Conservation (phyloP, 805 yeast species). For the Candida broadrunensis region DNA sequence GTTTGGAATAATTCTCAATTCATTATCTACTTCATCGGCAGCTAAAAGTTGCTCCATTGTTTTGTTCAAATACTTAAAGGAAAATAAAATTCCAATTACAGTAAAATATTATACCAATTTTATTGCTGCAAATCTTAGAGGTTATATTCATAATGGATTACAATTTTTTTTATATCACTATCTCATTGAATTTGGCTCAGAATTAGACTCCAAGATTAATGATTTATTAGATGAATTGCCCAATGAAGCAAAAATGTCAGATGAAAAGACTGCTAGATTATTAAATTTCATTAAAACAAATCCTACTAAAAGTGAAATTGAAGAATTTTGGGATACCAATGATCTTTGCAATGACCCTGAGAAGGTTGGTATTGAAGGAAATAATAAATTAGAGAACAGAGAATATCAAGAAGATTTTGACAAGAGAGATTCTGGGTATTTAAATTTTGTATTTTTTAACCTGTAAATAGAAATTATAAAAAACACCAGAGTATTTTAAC, state of each 20-base stretch:
- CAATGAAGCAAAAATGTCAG: slow-evolving; percentile 4
- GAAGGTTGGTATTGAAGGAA: slow-evolving; percentile 1
- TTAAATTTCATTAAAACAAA: background rate
- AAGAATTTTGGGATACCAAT: slow-evolving; percentile 12
- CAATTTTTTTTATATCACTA: slow-evolving; percentile 22
- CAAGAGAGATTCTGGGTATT: slow-evolving; percentile 21
- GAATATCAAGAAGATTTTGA: slow-evolving; percentile 18
- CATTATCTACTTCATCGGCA: slow-evolving; percentile 25
- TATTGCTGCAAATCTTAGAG: slow-evolving; percentile 22
- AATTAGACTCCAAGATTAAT: slow-evolving; percentile 4
- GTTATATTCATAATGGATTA: slow-evolving; percentile 18
- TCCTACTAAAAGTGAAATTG: slow-evolving; percentile 4
- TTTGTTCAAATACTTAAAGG: slow-evolving; percentile 19
- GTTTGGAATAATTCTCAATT: slow-evolving; percentile 23
- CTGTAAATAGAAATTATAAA: slow-evolving; percentile 1
- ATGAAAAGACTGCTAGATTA: slow-evolving; percentile 10
- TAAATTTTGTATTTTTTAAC: slow-evolving; percentile 14
- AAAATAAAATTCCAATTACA: slow-evolving; percentile 6
- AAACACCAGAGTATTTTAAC: background rate
- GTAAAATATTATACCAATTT: slow-evolving; percentile 17
- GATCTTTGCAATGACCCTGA: slow-evolving; percentile 5
- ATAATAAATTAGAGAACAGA: slow-evolving; percentile 9
- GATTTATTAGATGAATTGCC: slow-evolving; percentile 14
- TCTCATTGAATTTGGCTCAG: slow-evolving; percentile 11
- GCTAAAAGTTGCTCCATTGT: slow-evolving; percentile 23